Evolutionary conservation across 768 basidiomycete genomes (phyloP).

Genomic region (Boletus tylopilopsis): DNA sequence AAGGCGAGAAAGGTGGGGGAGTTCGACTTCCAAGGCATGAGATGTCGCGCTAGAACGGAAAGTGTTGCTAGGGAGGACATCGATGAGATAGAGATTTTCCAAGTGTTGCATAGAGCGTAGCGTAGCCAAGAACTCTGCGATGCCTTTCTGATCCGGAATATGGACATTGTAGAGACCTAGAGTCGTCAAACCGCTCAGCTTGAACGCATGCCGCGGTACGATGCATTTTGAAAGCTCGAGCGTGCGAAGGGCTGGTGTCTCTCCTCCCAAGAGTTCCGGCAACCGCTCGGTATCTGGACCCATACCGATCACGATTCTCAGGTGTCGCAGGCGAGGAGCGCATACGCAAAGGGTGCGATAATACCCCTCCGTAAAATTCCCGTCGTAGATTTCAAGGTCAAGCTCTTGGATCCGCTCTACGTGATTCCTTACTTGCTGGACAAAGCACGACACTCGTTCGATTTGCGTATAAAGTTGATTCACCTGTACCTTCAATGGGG

Average conservation of each 20-base stretch:
- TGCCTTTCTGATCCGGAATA: slow-evolving; percentile 21
- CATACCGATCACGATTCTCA: background rate
- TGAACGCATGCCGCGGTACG: background rate
- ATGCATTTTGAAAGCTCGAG: background rate
- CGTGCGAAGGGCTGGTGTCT: background rate
- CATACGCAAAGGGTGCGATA: background rate
- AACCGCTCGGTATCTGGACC: background rate
- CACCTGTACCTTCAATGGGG: slow-evolving; percentile 14
- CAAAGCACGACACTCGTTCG: too few relatives aligned
- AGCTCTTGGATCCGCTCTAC: background rate
- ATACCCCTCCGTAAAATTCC: too few relatives aligned
- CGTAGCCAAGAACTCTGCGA: slow-evolving; percentile 28
- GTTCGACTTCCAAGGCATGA: background rate
- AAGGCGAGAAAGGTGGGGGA: slow-evolving; percentile 8
- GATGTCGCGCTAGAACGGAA: background rate
- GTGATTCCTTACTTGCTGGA: background rate
- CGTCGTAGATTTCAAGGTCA: background rate
- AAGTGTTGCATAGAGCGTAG: slow-evolving; percentile 35
- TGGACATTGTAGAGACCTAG: slow-evolving; percentile 32
- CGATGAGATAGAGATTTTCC: slow-evolving; percentile 30
- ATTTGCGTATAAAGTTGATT: too few relatives aligned
- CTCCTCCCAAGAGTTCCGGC: background rate
- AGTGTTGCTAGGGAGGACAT: slow-evolving; percentile 22
- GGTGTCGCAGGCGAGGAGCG: background rate
- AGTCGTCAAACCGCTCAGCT: slow-evolving; percentile 27